Evolutionary conservation across 73 alveolate genomes (phyloP).

Genomic region (Urostyla sp.): DNA sequence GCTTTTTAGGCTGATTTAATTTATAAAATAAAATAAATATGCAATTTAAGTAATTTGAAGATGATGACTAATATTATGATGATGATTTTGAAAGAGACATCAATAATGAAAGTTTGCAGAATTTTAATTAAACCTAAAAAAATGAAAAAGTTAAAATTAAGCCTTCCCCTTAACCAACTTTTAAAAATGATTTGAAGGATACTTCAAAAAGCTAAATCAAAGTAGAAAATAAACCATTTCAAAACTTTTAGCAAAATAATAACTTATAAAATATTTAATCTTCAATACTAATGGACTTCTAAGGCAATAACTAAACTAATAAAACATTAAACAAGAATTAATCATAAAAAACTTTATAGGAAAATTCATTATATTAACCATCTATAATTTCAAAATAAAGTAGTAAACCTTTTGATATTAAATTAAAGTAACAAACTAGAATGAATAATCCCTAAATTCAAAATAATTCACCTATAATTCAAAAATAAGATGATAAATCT

Average conservation of each 20-base stretch:
- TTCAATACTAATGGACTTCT: conserved; percentile 8
- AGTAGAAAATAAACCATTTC: background rate
- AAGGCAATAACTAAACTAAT: background rate
- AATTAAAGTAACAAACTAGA: too few relatives aligned
- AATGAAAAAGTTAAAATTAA: background rate
- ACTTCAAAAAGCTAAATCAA: background rate
- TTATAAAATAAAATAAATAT: too few relatives aligned
- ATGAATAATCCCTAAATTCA: too few relatives aligned
- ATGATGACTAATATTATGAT: conserved; percentile 31
- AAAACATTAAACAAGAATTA: too few relatives aligned
- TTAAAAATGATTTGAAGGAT: background rate
- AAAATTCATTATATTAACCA: too few relatives aligned
- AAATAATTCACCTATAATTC: too few relatives aligned
- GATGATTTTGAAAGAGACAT: conserved; percentile 35
- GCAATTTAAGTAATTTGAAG: conserved; percentile 44
- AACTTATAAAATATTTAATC: background rate
- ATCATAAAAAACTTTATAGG: too few relatives aligned
- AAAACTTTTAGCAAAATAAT: background rate
- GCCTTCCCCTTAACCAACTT: background rate
- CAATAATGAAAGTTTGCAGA: background rate
- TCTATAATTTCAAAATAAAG: too few relatives aligned
- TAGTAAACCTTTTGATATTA: too few relatives aligned
- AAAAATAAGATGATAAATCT: too few relatives aligned
- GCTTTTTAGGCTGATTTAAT: too few relatives aligned
- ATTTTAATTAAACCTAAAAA: background rate